These are phyloP conservation scores for Buddleja alternifolia DNA, from an alignment of 257 asterid genomes.

Conservation along the genomic window DNA sequence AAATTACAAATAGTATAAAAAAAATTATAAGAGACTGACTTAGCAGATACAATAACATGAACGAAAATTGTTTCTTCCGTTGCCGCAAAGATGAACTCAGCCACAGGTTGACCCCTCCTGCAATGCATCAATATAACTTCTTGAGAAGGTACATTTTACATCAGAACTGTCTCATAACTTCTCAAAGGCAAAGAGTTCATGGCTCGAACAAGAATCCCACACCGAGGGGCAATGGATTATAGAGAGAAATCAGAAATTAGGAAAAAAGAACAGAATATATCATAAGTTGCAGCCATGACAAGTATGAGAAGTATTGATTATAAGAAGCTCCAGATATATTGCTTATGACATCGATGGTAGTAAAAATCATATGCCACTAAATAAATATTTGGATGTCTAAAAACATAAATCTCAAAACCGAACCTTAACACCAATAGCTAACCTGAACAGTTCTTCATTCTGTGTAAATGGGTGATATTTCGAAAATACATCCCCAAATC, in stretches of 20 bases:
- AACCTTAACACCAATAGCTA: conserved; percentile 24
- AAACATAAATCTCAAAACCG: conserved; percentile 17
- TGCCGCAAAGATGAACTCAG: conserved; percentile 90
- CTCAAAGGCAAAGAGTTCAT: conserved; percentile 15
- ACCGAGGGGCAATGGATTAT: background rate
- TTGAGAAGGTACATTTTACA: conserved; percentile 18
- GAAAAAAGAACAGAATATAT: background rate
- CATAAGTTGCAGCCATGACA: conserved; percentile 21
- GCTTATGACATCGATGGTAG: background rate
- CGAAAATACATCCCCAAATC: conserved; percentile 93
- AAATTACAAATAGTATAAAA: conserved; percentile 15
- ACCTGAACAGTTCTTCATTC: conserved; percentile 91
- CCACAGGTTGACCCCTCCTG: conserved; percentile 97
- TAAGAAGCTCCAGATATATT: conserved; percentile 10
- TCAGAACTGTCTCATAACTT: conserved; percentile 14
- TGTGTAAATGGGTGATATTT: conserved; percentile 80
- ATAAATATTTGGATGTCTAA: conserved; percentile 18
- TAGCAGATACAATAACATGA: conserved; percentile 89
- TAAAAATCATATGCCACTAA: background rate
- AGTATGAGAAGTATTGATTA: conserved; percentile 4
- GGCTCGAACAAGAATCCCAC: conserved; percentile 24
- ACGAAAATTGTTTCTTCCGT: conserved; percentile 93
- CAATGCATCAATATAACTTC: conserved; percentile 42
- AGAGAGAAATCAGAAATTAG: too few species aligned
- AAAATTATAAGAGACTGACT: conserved; percentile 49